Evolutionary conservation across 106 monocot species (phyloP).

Genomic region (Acorus gramineus): DNA sequence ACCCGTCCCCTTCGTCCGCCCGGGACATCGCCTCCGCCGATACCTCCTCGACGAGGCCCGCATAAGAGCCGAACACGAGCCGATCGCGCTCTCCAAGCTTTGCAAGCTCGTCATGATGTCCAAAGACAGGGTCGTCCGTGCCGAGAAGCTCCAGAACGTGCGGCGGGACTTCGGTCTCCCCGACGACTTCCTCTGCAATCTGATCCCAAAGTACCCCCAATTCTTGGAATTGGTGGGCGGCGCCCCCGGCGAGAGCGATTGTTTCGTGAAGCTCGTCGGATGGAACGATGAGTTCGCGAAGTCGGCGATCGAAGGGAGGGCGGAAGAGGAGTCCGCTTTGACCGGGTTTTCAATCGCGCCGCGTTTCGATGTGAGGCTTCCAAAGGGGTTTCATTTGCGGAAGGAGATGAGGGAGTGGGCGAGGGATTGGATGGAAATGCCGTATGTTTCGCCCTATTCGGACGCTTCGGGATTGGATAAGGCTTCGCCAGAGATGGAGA

Average conservation of each 20-base stretch:
- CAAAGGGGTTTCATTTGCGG: conserved; percentile 56
- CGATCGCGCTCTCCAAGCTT: conserved; percentile 37
- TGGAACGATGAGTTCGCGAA: conserved; percentile 59
- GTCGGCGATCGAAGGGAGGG: conserved; percentile 46
- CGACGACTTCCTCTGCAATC: conserved; percentile 43
- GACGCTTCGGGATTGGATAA: conserved; percentile 42
- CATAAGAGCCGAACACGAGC: conserved; percentile 26
- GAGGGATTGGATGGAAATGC: conserved; percentile 89
- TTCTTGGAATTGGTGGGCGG: conserved; percentile 31
- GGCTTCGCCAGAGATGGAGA: conserved; percentile 83
- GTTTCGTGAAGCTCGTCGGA: conserved; percentile 47
- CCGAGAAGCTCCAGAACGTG: conserved; percentile 50
- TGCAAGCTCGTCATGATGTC: conserved; percentile 85
- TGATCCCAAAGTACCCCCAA: conserved; percentile 42
- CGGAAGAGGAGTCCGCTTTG: conserved; percentile 47
- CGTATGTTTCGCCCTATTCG: conserved; percentile 69
- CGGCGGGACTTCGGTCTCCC: conserved; percentile 77
- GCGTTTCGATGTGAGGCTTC: conserved; percentile 55
- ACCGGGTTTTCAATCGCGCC: conserved; percentile 54
- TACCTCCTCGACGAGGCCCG: conserved; percentile 32
- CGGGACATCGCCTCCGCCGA: conserved; percentile 31
- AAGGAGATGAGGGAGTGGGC: conserved; percentile 91
- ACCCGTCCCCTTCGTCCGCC: conserved; percentile 56
- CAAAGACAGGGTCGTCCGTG: conserved; percentile 27
- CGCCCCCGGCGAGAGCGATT: conserved; percentile 17